These are phyloP conservation scores for Papiliotrema fonsecae DNA, from an alignment of 1,284 basidiomycete species.

Conservation along the genomic window DNA sequence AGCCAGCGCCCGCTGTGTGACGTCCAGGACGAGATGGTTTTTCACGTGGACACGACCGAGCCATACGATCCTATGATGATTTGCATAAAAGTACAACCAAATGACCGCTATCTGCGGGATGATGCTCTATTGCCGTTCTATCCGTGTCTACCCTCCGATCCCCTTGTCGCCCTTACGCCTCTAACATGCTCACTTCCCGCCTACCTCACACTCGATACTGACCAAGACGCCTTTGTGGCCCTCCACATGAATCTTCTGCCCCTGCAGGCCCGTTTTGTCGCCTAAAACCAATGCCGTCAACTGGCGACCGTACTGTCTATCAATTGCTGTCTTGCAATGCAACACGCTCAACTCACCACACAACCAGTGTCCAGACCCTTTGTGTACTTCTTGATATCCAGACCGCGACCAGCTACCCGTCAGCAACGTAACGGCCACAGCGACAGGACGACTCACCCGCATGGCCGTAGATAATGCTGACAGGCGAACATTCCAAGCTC, in stretches of 20 bases:
- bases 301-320: constrained; percentile 34
- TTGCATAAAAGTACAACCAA: too few species aligned
- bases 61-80: too few species aligned
- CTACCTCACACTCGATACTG: constrained; percentile 29
- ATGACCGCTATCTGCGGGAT: too few species aligned
- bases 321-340: background rate
- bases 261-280: constrained; percentile 22
- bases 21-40: too few species aligned
- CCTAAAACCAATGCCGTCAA: constrained; percentile 43
- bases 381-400: constrained; percentile 72
- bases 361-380: constrained; percentile 78
- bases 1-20: too few species aligned
- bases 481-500: constrained; percentile 58
- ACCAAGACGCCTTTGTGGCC: constrained; percentile 30
- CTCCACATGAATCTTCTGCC: constrained; percentile 28
- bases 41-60: too few species aligned
- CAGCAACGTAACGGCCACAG: background rate
- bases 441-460: constrained; percentile 43
- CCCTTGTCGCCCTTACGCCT: too few species aligned
- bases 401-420: constrained; percentile 57
- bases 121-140: too few species aligned
- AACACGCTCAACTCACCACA: constrained; percentile 49
- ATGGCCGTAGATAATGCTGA: constrained; percentile 78
- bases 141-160: too few species aligned
- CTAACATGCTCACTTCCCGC: too few species aligned